Conservation (phyloP, 768 basidiomycete species). For the Leccinum longicurvipes region DNA sequence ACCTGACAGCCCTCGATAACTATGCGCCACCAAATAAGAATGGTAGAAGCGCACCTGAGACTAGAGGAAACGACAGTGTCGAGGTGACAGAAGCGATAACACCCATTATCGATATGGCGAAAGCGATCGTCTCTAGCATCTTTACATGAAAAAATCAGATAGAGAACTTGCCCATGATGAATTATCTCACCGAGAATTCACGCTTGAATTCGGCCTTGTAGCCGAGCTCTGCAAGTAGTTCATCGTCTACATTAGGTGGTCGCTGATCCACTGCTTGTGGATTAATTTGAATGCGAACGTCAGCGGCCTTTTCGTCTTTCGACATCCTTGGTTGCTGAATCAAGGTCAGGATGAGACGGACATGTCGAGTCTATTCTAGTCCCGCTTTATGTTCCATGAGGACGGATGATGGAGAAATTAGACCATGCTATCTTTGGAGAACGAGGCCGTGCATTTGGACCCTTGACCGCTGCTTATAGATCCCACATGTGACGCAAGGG, state of each 20-base stretch:
- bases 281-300: slow-evolving; percentile 4
- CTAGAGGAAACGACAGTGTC: slow-evolving; percentile 59
- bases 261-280: slow-evolving; percentile 7
- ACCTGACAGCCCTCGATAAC: slow-evolving; percentile 35
- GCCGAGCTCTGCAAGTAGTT: slow-evolving; percentile 58
- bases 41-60: slow-evolving; percentile 42
- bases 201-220: slow-evolving; percentile 72
- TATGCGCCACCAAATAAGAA: neutral
- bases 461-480: neutral
- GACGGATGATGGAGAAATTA: neutral
- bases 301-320: slow-evolving; percentile 19
- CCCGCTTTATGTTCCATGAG: neutral
- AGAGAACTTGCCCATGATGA: neutral
- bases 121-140: slow-evolving; percentile 61
- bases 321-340: slow-evolving; percentile 10
- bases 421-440: neutral
- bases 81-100: slow-evolving; percentile 66
- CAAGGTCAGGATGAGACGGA: neutral
- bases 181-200: slow-evolving; percentile 58
- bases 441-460: neutral
- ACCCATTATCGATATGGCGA: slow-evolving; percentile 71
- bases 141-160: slow-evolving; percentile 3
- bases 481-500: neutral
- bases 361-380: neutral
- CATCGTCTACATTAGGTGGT: slow-evolving; percentile 47